Conservation (phyloP, 202 grass and related monocot genomes). For the Setaria italica region DNA sequence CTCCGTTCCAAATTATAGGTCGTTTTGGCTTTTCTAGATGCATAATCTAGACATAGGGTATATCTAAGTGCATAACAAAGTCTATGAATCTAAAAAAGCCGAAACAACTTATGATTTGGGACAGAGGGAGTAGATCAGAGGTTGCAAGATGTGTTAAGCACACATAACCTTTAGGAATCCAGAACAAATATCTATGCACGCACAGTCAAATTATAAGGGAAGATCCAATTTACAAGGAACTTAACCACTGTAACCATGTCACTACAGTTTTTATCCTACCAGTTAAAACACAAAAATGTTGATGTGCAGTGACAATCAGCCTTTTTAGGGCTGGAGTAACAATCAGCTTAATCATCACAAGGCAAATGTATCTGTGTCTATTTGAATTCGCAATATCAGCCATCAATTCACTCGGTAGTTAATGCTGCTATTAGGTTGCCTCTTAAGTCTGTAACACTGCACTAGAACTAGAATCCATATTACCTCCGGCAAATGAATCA, state of each 20-base stretch:
- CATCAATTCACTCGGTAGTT: neutral
- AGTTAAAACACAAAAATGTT: neutral
- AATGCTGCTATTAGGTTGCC: neutral
- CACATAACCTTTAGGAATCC: neutral
- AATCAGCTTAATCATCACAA: neutral
- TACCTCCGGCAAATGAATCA: neutral
- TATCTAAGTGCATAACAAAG: too few species aligned
- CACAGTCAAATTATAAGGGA: neutral
- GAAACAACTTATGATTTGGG: too few species aligned
- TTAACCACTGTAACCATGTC: neutral
- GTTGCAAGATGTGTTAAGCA: slow-evolving; percentile 11
- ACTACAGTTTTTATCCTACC: neutral
- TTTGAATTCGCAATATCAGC: neutral
- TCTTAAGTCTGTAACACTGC: neutral
- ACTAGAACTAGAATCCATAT: neutral
- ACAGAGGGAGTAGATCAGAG: neutral
- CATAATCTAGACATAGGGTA: too few species aligned
- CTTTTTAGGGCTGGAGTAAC: neutral
- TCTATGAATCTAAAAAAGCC: too few species aligned
- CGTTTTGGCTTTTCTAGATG: too few species aligned
- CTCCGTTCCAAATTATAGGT: too few species aligned
- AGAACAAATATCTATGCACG: neutral
- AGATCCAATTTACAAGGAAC: neutral
- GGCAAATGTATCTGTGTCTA: neutral
- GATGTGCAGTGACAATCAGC: neutral